These are phyloP conservation scores for Usnea hakonensis DNA, from an alignment of 495 filamentous ascomycete species.

Conservation along the genomic window DNA sequence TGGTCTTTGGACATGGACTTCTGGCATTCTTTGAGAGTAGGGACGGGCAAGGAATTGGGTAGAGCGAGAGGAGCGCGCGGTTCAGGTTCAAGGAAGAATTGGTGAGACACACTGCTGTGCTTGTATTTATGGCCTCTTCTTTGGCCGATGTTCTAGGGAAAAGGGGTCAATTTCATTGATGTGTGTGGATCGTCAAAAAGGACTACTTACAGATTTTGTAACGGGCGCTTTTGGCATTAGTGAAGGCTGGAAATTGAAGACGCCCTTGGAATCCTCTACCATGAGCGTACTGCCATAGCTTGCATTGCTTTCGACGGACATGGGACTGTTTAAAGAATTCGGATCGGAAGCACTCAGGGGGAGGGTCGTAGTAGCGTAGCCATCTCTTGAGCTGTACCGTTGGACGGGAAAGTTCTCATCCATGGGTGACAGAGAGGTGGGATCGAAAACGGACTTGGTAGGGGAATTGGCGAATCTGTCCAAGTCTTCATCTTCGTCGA, in stretches of 20 bases:
- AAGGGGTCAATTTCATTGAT: slow-evolving; percentile 7
- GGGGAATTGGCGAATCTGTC: slow-evolving; percentile 29
- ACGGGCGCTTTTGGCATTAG: slow-evolving; percentile 67
- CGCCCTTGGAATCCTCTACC: slow-evolving; percentile 42
- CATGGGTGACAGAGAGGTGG: slow-evolving; percentile 57
- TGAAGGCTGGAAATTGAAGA: slow-evolving; percentile 93
- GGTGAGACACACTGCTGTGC: slow-evolving; percentile 90
- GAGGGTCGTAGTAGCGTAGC: slow-evolving; percentile 15
- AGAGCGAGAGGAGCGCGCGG: slow-evolving; percentile 78
- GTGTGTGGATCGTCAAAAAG: slow-evolving; percentile 3
- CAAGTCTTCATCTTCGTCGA: slow-evolving; percentile 43
- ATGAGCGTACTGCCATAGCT: slow-evolving; percentile 32
- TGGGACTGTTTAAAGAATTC: slow-evolving; percentile 38
- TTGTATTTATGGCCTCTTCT: slow-evolving; percentile 96
- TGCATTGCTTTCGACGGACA: slow-evolving; percentile 31
- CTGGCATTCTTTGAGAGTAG: slow-evolving; percentile 78
- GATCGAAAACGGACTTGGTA: slow-evolving; percentile 43
- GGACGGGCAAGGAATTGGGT: slow-evolving; percentile 90
- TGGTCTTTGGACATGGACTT: slow-evolving; percentile 82
- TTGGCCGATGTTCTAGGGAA: slow-evolving; percentile 67
- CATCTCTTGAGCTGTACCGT: slow-evolving; percentile 30
- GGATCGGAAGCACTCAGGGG: slow-evolving; percentile 34
- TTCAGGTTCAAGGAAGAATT: slow-evolving; percentile 94
- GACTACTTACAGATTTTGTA: slow-evolving; percentile 61
- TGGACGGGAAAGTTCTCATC: slow-evolving; percentile 41